Base-by-base conservation (phyloP, 2,329 filamentous ascomycete species). In the Stenocarpella maydis region DNA sequence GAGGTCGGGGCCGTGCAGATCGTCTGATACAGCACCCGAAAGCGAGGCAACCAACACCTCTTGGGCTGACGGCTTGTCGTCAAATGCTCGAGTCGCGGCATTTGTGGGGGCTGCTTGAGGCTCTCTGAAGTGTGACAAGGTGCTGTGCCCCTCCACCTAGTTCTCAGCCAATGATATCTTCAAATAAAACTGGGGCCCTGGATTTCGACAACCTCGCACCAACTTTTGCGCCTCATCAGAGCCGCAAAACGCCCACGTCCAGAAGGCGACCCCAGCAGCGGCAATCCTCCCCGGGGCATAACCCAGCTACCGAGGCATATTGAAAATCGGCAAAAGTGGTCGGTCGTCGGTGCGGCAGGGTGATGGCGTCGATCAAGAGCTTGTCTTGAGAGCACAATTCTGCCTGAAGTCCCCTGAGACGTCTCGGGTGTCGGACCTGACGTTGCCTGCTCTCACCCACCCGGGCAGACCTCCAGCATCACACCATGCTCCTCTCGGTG, bases 401-500 rank as follows among this genome's bases (percentile, higher is more conserved):
- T 68, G 65, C 65, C 65, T 68, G 65, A 68, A 61, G 26, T 61
- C 45, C 31, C 21, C 49, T 63, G 58, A 47, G 26, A 61, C 58
- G n/a, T 61, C 43, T 63, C 43, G 43, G 58, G 58, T 61, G 41
- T 61, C 58, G 58, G 58, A 47, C 58, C 26, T 24, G 19, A 26
- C 41, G 37, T 4, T 47, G 19, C 43, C 41, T 43, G 10, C 39
- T 17, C n/a, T 26, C 34, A 7, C 14, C n/a, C 34, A 41, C 47
- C 58, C 28, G 14, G 39, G 26, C 26, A 47, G 26, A 24, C 8
- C 47, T 28, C 28, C 61, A 34, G 39, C 47, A 39, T n/a, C 45
- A 53, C 47, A 43, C 52, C 24, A 45, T 43, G 58, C 39, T 41
- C 34, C 12, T 43, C 10, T 31, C 37, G 24, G 52, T 39, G 43